Evolutionary conservation across 1,284 basidiomycete species (phyloP).

Genomic region (Peniophora sp.): DNA sequence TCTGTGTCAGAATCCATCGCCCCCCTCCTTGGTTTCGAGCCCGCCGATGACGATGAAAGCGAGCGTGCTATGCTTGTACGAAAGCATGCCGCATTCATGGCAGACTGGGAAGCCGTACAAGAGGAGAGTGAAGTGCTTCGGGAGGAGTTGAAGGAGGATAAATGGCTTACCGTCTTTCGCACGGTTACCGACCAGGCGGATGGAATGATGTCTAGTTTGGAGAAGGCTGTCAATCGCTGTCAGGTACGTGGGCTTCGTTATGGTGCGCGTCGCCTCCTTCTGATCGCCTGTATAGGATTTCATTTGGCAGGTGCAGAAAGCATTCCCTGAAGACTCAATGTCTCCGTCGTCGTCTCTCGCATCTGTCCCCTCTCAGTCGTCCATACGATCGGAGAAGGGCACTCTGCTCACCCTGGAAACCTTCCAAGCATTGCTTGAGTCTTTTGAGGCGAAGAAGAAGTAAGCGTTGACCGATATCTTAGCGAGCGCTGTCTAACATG

Average conservation of each 20-base stretch:
- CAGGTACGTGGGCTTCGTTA: conserved; percentile 42
- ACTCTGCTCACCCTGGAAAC: conserved; percentile 48
- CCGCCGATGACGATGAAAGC: conserved; percentile 23
- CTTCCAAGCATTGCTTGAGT: conserved; percentile 57
- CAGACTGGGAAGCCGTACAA: conserved; percentile 77
- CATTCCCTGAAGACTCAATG: conserved; percentile 37
- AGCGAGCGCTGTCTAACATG: conserved; percentile 8
- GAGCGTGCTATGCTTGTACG: conserved; percentile 51
- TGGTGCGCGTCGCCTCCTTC: neutral
- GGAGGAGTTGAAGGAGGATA: conserved; percentile 92
- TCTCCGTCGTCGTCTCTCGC: conserved; percentile 36
- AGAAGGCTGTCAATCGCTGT: conserved; percentile 83
- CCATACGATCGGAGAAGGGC: conserved; percentile 38
- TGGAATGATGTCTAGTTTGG: conserved; percentile 92
- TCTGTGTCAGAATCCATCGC: conserved; percentile 54
- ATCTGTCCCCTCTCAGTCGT: conserved; percentile 31
- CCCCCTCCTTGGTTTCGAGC: conserved; percentile 38
- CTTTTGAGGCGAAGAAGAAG: conserved; percentile 83
- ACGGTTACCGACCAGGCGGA: conserved; percentile 89
- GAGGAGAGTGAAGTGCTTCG: conserved; percentile 75
- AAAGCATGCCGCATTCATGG: conserved; percentile 59
- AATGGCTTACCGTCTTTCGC: conserved; percentile 91
- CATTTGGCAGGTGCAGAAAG: conserved; percentile 68
- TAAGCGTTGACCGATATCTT: conserved; percentile 25
- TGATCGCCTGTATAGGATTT: conserved; percentile 50